phyloP scores from a whole-genome alignment of 2,329 filamentous ascomycete genomes.

The Colletotrichum sp. region DNA sequence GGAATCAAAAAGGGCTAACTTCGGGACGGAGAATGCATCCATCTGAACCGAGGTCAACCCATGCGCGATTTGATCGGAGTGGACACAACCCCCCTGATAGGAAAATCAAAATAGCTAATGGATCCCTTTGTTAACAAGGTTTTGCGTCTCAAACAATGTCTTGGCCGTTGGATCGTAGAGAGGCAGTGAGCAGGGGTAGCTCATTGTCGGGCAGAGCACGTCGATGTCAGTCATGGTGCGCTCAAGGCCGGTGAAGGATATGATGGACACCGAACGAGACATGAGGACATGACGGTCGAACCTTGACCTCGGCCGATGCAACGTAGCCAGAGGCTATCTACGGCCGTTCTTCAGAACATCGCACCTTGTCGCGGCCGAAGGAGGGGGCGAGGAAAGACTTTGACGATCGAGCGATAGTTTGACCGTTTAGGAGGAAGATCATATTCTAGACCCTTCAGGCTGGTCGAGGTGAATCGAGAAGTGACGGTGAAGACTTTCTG shows the following conservation, averaged over 20 bases:
- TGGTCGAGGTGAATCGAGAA: neutral
- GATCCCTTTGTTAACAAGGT: conserved; percentile 1
- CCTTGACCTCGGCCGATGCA: neutral
- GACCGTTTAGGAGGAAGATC: neutral
- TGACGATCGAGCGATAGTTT: neutral
- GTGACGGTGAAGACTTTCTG: neutral
- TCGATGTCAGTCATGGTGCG: neutral
- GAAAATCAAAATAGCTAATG: conserved; percentile 16
- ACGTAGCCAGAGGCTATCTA: neutral
- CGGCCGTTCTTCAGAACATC: neutral
- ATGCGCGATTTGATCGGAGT: neutral
- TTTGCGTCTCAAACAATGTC: neutral
- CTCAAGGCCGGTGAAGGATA: neutral
- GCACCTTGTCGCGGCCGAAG: neutral
- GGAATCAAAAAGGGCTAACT: neutral
- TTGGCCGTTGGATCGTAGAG: neutral
- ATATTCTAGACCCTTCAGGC: neutral
- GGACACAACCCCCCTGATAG: neutral
- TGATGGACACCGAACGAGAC: neutral
- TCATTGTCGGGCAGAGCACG: neutral
- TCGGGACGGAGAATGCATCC: neutral
- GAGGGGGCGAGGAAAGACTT: neutral
- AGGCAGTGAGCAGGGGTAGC: neutral
- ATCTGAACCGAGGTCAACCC: neutral
- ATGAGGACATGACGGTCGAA: neutral